Conservation (phyloP, 2,329 filamentous ascomycete species). For the Sphaceloma murrayae region DNA sequence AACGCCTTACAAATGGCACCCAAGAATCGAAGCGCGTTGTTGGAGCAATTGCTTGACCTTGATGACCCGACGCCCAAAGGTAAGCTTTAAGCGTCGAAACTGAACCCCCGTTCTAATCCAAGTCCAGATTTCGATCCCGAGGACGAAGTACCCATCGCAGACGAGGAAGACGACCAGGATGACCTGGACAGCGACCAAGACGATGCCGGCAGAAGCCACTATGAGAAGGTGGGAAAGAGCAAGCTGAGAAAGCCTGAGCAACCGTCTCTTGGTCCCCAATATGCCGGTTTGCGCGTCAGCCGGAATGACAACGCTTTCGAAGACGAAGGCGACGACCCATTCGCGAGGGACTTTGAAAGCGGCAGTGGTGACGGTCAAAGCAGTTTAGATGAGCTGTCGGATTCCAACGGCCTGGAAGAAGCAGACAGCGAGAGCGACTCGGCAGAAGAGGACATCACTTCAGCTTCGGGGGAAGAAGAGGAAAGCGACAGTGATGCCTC, state of each 20-base stretch:
- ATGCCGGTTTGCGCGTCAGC: slow-evolving; percentile 67
- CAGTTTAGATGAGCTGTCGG: too few relatives aligned
- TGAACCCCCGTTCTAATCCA: not conserved
- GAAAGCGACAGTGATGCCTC: not conserved
- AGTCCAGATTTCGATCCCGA: slow-evolving; percentile 73
- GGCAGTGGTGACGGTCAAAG: too few relatives aligned
- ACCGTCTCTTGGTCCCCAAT: slow-evolving; percentile 63
- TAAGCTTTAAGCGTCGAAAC: slow-evolving; percentile 17
- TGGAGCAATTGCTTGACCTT: slow-evolving; percentile 25
- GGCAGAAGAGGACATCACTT: too few relatives aligned
- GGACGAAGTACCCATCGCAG: slow-evolving; percentile 48
- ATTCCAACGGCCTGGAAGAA: slow-evolving; percentile 32
- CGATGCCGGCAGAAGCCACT: slow-evolving; percentile 71
- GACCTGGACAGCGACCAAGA: slow-evolving; percentile 36
- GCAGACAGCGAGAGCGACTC: not conserved
- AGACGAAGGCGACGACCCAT: slow-evolving; percentile 44
- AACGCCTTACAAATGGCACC: slow-evolving; percentile 16
- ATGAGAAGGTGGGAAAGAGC: slow-evolving; percentile 72
- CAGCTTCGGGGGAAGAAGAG: too few relatives aligned
- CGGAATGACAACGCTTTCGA: slow-evolving; percentile 51
- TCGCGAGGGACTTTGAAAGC: slow-evolving; percentile 36
- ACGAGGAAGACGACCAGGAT: slow-evolving; percentile 46
- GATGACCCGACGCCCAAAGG: slow-evolving; percentile 25
- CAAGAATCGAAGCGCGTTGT: slow-evolving; percentile 16
- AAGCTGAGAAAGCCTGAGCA: slow-evolving; percentile 67